phyloP scores from a whole-genome alignment of 768 basidiomycete genomes.

The Tephrocybe sp. region DNA sequence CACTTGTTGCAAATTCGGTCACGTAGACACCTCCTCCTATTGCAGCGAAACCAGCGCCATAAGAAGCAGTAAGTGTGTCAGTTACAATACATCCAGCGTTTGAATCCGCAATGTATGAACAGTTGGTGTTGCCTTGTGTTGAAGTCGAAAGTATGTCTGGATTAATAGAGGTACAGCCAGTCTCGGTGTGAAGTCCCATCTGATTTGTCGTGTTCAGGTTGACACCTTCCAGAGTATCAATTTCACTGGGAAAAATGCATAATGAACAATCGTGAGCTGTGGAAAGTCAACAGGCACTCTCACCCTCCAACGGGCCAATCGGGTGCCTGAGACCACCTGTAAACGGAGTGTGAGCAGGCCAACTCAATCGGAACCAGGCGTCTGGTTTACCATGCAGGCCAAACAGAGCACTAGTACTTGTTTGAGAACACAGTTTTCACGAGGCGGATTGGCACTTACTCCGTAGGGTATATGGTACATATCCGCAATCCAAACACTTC shows the following conservation, averaged over 20 bases:
- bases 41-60: constrained; percentile 64
- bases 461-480: constrained; percentile 66
- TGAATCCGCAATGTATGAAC: constrained; percentile 48
- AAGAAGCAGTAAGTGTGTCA: constrained; percentile 55
- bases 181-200: constrained; percentile 69
- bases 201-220: constrained; percentile 67
- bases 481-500: constrained; percentile 66
- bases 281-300: constrained; percentile 14
- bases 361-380: neutral
- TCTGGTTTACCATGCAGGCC: constrained; percentile 56
- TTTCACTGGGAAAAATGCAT: constrained; percentile 41
- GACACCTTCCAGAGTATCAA: constrained; percentile 83
- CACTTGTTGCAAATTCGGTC: constrained; percentile 66
- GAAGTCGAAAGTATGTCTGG: constrained; percentile 52
- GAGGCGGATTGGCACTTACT: constrained; percentile 31
- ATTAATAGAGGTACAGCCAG: constrained; percentile 54
- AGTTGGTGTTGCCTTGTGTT: constrained; percentile 56
- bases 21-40: constrained; percentile 75
- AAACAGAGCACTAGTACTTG: constrained; percentile 61
- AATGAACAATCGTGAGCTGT: neutral
- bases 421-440: neutral
- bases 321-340: constrained; percentile 52
- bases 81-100: constrained; percentile 69
- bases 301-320: constrained; percentile 65
- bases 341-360: neutral